Evolutionary conservation across 2,329 filamentous ascomycete species (phyloP).

Genomic region (Hypoxylon sp.): DNA sequence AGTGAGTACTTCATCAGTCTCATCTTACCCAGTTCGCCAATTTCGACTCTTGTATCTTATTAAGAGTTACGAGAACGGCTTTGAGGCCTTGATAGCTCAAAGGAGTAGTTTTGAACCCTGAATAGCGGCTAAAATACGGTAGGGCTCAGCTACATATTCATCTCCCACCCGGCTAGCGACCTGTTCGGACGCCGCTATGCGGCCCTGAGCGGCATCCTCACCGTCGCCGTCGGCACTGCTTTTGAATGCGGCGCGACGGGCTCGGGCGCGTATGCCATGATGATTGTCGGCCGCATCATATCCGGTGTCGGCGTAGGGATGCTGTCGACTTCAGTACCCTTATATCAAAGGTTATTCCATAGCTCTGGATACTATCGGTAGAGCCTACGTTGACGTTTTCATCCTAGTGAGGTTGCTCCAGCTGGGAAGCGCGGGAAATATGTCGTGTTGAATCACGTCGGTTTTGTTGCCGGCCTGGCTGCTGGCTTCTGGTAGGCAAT

Average conservation of each 20-base stretch:
- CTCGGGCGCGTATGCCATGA: slow-evolving; percentile 58
- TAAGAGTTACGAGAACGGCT: background rate
- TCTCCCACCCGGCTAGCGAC: slow-evolving; percentile 66
- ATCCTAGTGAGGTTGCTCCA: slow-evolving; percentile 64
- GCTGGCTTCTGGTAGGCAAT: slow-evolving; percentile 64
- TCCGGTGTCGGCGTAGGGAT: slow-evolving; percentile 67
- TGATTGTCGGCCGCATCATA: slow-evolving; percentile 64
- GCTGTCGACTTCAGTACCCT: slow-evolving; percentile 67
- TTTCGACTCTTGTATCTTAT: background rate
- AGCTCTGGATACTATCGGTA: background rate
- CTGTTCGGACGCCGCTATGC: slow-evolving; percentile 64
- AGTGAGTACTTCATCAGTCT: slow-evolving; percentile 25
- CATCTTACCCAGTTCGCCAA: background rate
- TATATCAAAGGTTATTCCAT: slow-evolving; percentile 64
- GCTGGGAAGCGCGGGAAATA: slow-evolving; percentile 66
- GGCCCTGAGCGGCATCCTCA: slow-evolving; percentile 60
- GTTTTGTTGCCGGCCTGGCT: slow-evolving; percentile 67
- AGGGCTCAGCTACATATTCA: slow-evolving; percentile 63
- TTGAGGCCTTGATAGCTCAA: background rate
- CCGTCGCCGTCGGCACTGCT: slow-evolving; percentile 62
- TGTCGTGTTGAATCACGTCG: slow-evolving; percentile 71
- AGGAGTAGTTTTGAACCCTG: background rate
- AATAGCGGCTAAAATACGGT: background rate
- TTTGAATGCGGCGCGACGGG: slow-evolving; percentile 61
- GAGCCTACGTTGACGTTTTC: background rate